Conservation (phyloP, 1,284 basidiomycete genomes). For the Cryptococcus hybrid region DNA sequence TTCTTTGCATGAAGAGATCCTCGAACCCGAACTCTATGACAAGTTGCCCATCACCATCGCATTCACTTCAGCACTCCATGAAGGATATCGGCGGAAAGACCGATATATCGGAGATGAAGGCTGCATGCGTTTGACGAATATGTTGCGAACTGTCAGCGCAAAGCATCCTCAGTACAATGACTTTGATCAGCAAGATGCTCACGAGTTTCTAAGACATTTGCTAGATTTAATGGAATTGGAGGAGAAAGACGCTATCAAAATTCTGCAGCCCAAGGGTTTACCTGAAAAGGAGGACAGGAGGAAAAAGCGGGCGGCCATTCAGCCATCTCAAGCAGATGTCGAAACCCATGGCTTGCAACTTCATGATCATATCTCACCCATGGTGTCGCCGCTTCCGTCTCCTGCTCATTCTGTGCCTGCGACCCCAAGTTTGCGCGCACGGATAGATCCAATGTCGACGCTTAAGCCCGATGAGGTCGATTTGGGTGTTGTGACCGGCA, state of each 20-base stretch:
- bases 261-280: constrained; percentile 17
- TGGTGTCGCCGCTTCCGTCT: too few species aligned
- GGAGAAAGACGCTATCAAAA: constrained; percentile 73
- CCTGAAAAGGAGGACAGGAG: too few species aligned
- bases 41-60: constrained; percentile 46
- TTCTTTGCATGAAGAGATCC: constrained; percentile 35
- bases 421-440: background rate
- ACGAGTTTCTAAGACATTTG: constrained; percentile 84
- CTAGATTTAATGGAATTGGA: constrained; percentile 95
- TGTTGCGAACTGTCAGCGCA: constrained; percentile 67
- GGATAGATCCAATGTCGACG: constrained; percentile 15
- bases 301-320: too few species aligned
- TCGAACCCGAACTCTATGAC: constrained; percentile 42
- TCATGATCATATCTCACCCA: too few species aligned
- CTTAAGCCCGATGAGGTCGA: background rate
- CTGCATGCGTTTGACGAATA: constrained; percentile 51
- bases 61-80: constrained; percentile 39
- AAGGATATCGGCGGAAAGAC: constrained; percentile 48
- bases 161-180: constrained; percentile 94
- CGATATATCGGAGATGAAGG: constrained; percentile 39
- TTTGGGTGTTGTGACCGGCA: background rate
- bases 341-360: too few species aligned
- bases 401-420: too few species aligned
- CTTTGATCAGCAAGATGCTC: constrained; percentile 79
- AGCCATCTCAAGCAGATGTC: too few species aligned